These are phyloP conservation scores for Podaxis sp. DNA, from an alignment of 768 basidiomycete species.

Conservation along the genomic window DNA sequence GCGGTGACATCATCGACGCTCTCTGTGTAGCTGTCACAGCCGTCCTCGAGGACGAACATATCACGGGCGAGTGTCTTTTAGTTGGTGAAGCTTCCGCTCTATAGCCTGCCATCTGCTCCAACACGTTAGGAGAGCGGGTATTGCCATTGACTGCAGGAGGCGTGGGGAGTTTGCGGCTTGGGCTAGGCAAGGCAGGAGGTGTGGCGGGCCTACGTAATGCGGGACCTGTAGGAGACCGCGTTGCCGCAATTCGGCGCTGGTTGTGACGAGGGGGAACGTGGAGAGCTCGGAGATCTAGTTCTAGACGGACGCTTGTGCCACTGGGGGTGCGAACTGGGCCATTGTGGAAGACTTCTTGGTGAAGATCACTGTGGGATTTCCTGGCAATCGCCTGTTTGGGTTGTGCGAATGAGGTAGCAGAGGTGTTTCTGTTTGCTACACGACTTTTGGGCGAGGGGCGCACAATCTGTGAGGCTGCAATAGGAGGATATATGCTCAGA, in stretches of 20 bases:
- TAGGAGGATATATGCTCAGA: neutral
- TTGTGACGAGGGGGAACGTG: neutral
- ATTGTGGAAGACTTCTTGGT: constrained; percentile 5
- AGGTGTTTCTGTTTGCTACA: neutral
- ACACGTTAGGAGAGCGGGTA: neutral
- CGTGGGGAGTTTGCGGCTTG: neutral
- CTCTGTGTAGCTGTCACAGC: neutral
- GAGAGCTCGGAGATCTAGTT: neutral
- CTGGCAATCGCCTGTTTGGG: neutral
- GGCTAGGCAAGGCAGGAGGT: constrained; percentile 10
- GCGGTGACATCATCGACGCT: neutral
- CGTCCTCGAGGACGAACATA: neutral
- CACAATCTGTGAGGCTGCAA: neutral
- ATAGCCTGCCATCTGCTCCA: constrained; percentile 4
- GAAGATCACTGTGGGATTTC: constrained; percentile 9
- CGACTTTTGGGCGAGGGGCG: neutral
- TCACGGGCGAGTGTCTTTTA: neutral
- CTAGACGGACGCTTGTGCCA: neutral
- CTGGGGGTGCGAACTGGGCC: neutral
- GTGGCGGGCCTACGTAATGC: neutral
- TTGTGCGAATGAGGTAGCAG: neutral
- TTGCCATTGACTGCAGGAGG: neutral
- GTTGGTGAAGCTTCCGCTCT: neutral
- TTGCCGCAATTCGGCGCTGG: constrained; percentile 6
- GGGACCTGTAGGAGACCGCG: constrained; percentile 13